These are phyloP conservation scores for Glycine tomentella DNA, from an alignment of 306 rosid genomes.

Conservation along the genomic window DNA sequence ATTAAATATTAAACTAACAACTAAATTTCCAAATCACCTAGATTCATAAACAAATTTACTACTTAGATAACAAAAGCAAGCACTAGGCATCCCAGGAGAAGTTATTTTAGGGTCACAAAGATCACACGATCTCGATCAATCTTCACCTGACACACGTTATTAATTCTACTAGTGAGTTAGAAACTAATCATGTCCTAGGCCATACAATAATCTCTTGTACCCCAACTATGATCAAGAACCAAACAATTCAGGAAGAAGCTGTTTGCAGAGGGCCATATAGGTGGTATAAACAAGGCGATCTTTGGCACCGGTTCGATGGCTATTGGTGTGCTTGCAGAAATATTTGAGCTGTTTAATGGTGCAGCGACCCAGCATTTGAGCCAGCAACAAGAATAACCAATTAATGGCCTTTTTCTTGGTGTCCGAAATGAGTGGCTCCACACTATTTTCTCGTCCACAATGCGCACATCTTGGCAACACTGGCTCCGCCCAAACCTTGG, in stretches of 20 bases:
- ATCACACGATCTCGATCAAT: no score
- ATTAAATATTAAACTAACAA: no score
- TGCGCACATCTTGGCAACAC: slow-evolving; percentile 44
- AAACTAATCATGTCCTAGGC: no score
- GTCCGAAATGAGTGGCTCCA: slow-evolving; percentile 45
- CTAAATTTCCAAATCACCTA: no score
- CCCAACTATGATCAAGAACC: no score
- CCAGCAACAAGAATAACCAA: slow-evolving; percentile 72
- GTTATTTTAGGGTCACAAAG: no score
- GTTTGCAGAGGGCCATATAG: not conserved
- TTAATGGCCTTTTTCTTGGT: slow-evolving; percentile 52
- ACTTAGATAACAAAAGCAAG: no score
- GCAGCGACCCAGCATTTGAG: slow-evolving; percentile 61
- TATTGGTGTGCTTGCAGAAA: not conserved
- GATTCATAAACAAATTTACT: no score
- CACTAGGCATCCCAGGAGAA: no score
- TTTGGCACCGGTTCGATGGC: not conserved
- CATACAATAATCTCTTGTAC: no score
- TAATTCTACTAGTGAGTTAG: no score
- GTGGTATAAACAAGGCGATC: not conserved
- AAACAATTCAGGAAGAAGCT: not conserved
- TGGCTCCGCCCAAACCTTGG: slow-evolving; percentile 55
- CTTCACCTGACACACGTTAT: no score
- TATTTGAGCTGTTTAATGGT: slow-evolving; percentile 25
- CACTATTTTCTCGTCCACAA: slow-evolving; percentile 51